These are phyloP conservation scores for Botryosphaeria dothidea DNA, from an alignment of 2,329 filamentous ascomycete genomes.

Conservation along the genomic window DNA sequence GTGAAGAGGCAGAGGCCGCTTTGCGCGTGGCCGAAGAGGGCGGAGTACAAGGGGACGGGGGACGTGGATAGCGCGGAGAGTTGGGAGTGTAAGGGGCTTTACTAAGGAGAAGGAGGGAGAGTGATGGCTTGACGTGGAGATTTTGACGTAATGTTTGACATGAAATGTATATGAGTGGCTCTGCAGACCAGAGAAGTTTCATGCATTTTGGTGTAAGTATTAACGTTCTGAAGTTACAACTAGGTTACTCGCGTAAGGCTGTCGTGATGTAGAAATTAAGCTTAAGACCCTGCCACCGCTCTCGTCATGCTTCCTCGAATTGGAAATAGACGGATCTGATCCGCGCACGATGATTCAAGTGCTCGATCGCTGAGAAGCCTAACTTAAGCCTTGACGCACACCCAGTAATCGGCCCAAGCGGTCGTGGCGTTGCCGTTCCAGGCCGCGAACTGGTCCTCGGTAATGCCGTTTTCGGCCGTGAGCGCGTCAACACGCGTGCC, in stretches of 20 bases:
- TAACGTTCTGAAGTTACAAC: too few relatives aligned
- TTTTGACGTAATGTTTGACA: too few relatives aligned
- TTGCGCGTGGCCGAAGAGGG: constrained; percentile 35
- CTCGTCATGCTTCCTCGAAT: too few relatives aligned
- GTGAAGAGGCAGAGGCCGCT: constrained; percentile 38
- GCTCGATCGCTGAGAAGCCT: too few relatives aligned
- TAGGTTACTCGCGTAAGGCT: too few relatives aligned
- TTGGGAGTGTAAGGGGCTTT: constrained; percentile 29
- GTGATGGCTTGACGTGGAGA: neutral
- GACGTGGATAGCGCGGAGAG: constrained; percentile 29
- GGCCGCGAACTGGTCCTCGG: neutral
- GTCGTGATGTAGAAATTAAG: too few relatives aligned
- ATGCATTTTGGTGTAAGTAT: too few relatives aligned
- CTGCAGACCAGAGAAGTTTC: too few relatives aligned
- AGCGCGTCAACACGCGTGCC: constrained; percentile 12
- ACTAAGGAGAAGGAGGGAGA: neutral
- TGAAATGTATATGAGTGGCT: too few relatives aligned
- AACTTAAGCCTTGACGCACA: constrained; percentile 16
- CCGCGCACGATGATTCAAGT: too few relatives aligned
- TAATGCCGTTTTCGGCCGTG: constrained; percentile 27
- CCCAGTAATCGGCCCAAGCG: constrained; percentile 17
- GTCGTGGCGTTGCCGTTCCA: constrained; percentile 18
- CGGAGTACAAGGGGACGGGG: constrained; percentile 30
- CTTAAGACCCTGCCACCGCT: too few relatives aligned
- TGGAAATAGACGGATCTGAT: too few relatives aligned